Conservation (phyloP, 179 eudicot genomes). For the Beta corolliflora region DNA sequence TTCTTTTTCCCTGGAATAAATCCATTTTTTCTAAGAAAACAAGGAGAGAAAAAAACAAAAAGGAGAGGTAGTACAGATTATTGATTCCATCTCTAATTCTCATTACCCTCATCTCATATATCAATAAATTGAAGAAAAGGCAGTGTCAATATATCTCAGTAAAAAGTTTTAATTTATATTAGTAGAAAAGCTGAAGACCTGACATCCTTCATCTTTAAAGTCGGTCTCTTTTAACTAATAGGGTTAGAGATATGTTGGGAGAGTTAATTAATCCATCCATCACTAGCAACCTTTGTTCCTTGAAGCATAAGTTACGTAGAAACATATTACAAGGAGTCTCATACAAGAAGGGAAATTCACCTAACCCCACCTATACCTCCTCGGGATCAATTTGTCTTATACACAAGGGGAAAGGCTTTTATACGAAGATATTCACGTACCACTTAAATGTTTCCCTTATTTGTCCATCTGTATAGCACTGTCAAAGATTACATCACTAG, state of each 20-base stretch:
- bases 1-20: background rate
- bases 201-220: background rate
- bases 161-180: background rate
- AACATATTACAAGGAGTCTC: background rate
- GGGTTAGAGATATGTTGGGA: background rate
- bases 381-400: background rate
- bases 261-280: background rate
- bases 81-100: too few species aligned
- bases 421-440: background rate
- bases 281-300: background rate
- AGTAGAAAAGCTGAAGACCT: background rate
- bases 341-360: background rate
- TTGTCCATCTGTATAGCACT: background rate
- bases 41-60: background rate
- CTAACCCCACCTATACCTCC: background rate
- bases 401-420: background rate
- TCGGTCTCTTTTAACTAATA: background rate
- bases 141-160: too few species aligned
- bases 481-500: background rate
- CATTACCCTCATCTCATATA: too few species aligned
- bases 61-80: background rate
- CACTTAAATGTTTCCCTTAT: background rate
- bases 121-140: too few species aligned
- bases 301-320: background rate
- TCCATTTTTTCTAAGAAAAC: background rate